Evolutionary conservation across 2,329 filamentous ascomycete species (phyloP).

Genomic region (Xylaria sp.): DNA sequence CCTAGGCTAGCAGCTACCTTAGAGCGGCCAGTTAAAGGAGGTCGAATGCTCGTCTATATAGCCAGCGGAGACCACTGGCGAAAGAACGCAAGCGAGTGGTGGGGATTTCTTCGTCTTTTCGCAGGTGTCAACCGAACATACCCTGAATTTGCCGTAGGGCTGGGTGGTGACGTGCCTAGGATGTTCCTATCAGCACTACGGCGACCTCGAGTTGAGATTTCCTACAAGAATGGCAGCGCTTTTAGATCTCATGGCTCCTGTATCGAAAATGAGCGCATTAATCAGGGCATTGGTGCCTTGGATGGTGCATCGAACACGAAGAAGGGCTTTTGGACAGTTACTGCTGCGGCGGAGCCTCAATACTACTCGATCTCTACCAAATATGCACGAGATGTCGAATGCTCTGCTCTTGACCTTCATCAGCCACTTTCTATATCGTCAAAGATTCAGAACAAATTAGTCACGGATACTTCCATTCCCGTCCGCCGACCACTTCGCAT

Average conservation of each 20-base stretch:
- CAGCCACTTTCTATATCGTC: not conserved
- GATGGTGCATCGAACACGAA: constrained; percentile 42
- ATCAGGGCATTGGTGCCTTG: constrained; percentile 30
- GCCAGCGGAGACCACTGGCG: not conserved
- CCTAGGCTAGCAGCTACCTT: not conserved
- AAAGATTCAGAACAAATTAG: not conserved
- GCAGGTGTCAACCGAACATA: not conserved
- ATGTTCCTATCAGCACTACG: not conserved
- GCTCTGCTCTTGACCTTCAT: not conserved
- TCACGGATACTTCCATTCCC: not conserved
- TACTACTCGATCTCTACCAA: constrained; percentile 34
- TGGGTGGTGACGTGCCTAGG: not conserved
- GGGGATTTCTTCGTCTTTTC: not conserved
- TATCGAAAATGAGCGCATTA: not conserved
- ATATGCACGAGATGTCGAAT: constrained; percentile 4
- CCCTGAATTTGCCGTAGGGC: not conserved
- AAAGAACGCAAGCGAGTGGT: not conserved
- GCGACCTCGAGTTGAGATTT: not conserved
- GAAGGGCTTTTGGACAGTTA: constrained; percentile 48
- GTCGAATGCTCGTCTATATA: not conserved
- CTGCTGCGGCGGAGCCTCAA: constrained; percentile 38
- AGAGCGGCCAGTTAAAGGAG: not conserved
- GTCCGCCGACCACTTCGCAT: not conserved
- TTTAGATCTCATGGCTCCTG: not conserved
- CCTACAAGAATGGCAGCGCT: not conserved